phyloP scores from a whole-genome alignment of 805 yeast species.

The Saccharomycopsis capsularis region DNA sequence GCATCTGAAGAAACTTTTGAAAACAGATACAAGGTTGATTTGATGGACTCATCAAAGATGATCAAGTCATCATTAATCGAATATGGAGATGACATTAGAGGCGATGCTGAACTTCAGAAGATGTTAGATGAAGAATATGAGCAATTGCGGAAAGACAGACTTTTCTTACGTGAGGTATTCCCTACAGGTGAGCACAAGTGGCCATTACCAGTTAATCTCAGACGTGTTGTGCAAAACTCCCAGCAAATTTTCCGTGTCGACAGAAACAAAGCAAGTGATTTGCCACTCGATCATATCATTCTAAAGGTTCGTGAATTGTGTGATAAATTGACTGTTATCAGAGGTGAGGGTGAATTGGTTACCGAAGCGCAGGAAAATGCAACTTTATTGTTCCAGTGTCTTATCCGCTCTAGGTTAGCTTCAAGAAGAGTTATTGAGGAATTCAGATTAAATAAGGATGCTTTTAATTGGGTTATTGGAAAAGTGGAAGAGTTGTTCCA shows the following conservation, averaged over 20 bases:
- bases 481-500: conserved; percentile 92
- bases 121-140: conserved; percentile 77
- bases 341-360: conserved; percentile 70
- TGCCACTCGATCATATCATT: conserved; percentile 77
- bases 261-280: conserved; percentile 81
- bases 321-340: conserved; percentile 61
- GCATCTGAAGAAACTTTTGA: conserved; percentile 84
- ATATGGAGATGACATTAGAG: conserved; percentile 83
- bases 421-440: conserved; percentile 89
- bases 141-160: conserved; percentile 73
- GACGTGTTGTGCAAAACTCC: conserved; percentile 94
- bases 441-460: conserved; percentile 70
- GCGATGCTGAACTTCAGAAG: conserved; percentile 78
- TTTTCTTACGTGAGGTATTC: conserved; percentile 75
- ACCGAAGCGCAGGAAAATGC: conserved; percentile 91
- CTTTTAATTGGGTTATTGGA: conserved; percentile 95
- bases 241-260: conserved; percentile 96
- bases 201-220: conserved; percentile 96
- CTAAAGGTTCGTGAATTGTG: conserved; percentile 63
- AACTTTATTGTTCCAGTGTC: conserved; percentile 79
- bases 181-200: conserved; percentile 91
- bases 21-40: conserved; percentile 76
- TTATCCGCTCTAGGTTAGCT: conserved; percentile 88
- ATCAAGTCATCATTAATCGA: conserved; percentile 72
- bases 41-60: conserved; percentile 59